Percentiles rank a stretch among this genome's conserved stretches.
Evolutionary conservation across 2,329 filamentous ascomycete genomes (phyloP).

Genomic region (Botrytis fabae): DNA sequence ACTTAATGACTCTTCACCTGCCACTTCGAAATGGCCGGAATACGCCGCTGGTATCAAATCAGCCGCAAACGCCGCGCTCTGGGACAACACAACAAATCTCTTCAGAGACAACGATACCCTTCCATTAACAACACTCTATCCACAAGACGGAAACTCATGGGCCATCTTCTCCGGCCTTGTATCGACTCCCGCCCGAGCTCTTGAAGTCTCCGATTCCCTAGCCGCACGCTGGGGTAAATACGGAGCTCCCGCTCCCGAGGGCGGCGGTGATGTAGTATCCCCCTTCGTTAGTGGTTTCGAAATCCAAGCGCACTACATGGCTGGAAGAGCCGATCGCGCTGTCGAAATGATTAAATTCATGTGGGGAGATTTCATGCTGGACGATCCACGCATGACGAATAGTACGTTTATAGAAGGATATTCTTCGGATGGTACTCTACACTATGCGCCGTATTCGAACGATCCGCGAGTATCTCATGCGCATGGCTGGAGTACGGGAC

Average conservation of each 20-base stretch:
- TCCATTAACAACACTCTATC: conserved; percentile 53
- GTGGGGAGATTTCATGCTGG: conserved; percentile 61
- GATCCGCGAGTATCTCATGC: conserved; percentile 48
- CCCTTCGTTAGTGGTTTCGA: conserved; percentile 61
- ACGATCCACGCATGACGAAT: conserved; percentile 57
- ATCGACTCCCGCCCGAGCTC: conserved; percentile 41
- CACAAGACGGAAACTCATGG: conserved; percentile 62
- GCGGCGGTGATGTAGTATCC: conserved; percentile 55
- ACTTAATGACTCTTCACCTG: conserved; percentile 38
- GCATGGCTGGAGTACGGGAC: conserved; percentile 53
- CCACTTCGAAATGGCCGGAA: background rate
- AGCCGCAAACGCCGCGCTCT: conserved; percentile 23
- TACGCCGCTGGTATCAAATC: conserved; percentile 24
- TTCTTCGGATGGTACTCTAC: conserved; percentile 51
- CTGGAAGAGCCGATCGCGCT: conserved; percentile 50
- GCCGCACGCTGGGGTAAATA: conserved; percentile 51
- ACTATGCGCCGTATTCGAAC: conserved; percentile 49
- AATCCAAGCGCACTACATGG: conserved; percentile 56
- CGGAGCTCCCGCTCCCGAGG: conserved; percentile 56
- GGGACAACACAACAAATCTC: conserved; percentile 30
- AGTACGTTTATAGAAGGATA: conserved; percentile 62
- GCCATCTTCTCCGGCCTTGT: conserved; percentile 44
- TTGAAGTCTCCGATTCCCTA: conserved; percentile 37
- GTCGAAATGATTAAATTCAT: conserved; percentile 55
- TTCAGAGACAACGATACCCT: conserved; percentile 46